A percentile compares a stretch with the other conserved stretches of the same genome.
phyloP scores from a whole-genome alignment of 768 basidiomycete species.

The Lentinula detonsa region DNA sequence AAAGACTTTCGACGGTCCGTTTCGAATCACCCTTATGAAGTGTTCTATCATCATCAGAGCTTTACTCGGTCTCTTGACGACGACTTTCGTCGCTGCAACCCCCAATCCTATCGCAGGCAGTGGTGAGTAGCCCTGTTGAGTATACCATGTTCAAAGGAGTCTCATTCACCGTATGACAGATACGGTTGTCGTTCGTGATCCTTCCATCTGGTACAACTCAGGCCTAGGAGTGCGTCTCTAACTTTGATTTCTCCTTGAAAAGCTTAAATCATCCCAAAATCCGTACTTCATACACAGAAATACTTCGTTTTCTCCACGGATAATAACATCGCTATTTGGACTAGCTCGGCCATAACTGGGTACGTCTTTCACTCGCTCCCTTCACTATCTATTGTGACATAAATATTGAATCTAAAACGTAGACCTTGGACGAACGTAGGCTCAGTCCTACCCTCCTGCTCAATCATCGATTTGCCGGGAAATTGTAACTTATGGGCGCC shows the following conservation, averaged over 20 bases:
- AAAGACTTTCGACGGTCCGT: background rate
- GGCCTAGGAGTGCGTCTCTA: background rate
- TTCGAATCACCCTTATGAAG: background rate
- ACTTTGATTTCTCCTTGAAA: too few relatives aligned
- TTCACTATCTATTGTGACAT: background rate
- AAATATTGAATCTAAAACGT: background rate
- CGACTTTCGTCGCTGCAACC: background rate
- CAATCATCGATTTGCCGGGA: background rate
- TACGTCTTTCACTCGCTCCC: background rate
- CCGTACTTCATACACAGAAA: background rate
- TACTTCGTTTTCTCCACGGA: conserved; percentile 2
- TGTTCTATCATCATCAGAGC: background rate
- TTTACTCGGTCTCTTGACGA: background rate
- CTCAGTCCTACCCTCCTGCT: background rate
- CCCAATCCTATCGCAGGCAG: background rate
- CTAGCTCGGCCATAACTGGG: background rate
- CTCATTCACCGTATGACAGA: background rate
- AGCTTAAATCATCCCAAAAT: background rate
- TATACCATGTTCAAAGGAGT: background rate
- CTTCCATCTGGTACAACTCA: conserved; percentile 1
- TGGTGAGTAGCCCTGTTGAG: background rate
- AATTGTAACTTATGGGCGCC: conserved; percentile 1
- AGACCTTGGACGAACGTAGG: conserved; percentile 2
- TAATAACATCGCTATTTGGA: background rate
- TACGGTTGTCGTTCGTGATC: conserved; percentile 1